These are phyloP conservation scores for Flaveria linearis DNA, from an alignment of 129 eudicot genomes.

Conservation along the genomic window DNA sequence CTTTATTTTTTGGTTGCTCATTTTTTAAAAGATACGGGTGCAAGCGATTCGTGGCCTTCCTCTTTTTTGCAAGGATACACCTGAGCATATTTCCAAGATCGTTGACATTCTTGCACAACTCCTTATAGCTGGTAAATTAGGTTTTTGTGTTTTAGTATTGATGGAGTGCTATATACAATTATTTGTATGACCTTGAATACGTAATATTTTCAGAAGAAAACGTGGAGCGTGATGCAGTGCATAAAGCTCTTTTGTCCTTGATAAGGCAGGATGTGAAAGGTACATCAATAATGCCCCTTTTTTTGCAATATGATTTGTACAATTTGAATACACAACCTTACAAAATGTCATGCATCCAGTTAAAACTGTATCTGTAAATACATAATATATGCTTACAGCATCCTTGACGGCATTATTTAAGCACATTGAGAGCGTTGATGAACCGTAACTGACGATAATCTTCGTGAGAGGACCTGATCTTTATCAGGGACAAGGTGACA, in stretches of 20 bases:
- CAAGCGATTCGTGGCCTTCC: constrained; percentile 99
- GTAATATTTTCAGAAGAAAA: constrained; percentile 64
- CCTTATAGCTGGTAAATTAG: constrained; percentile 75
- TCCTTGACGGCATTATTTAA: constrained; percentile 88
- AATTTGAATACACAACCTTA: background rate
- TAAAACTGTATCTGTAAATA: constrained; percentile 7
- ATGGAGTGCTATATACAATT: background rate
- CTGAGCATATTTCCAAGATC: constrained; percentile 85
- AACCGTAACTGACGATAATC: constrained; percentile 82
- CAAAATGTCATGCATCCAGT: constrained; percentile 1
- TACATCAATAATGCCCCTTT: constrained; percentile 25
- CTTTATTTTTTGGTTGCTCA: constrained; percentile 22
- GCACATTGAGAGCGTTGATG: constrained; percentile 87
- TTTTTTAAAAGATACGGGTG: constrained; percentile 50
- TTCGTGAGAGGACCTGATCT: constrained; percentile 84
- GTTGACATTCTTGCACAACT: constrained; percentile 96
- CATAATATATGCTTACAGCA: constrained; percentile 49
- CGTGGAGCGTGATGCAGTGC: constrained; percentile 98
- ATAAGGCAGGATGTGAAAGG: constrained; percentile 94
- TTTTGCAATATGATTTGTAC: constrained; percentile 1
- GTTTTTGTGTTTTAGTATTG: constrained; percentile 3
- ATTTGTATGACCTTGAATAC: constrained; percentile 24
- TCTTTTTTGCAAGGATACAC: constrained; percentile 94
- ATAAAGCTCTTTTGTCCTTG: constrained; percentile 87
- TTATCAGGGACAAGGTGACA: constrained; percentile 85